These are phyloP conservation scores for Spizellomyces sp. DNA, from an alignment of 192 early-diverging fungal species.

Conservation along the genomic window DNA sequence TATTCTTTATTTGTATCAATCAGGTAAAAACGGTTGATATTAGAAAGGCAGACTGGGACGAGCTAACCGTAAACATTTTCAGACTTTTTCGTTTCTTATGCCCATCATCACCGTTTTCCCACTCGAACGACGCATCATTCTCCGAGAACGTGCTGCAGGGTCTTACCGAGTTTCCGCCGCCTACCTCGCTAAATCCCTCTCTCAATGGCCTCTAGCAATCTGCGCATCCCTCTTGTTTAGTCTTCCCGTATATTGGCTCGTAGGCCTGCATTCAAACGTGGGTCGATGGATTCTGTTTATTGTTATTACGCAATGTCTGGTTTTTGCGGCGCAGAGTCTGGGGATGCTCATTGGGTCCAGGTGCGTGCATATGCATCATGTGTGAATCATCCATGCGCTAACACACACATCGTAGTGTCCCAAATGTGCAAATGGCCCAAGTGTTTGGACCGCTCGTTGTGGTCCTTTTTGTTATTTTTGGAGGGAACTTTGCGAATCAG, in stretches of 20 bases:
- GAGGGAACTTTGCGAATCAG: slow-evolving; percentile 43
- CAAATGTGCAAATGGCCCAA: slow-evolving; percentile 46
- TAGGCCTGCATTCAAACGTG: slow-evolving; percentile 21
- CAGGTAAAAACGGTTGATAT: slow-evolving; percentile 7
- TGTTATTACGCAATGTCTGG: slow-evolving; percentile 10
- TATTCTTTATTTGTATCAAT: slow-evolving; percentile 67
- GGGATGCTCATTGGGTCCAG: slow-evolving; percentile 42
- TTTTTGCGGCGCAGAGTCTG: slow-evolving; percentile 33
- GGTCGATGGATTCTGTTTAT: slow-evolving; percentile 14
- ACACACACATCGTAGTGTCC: slow-evolving; percentile 37
- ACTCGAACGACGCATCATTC: slow-evolving; percentile 55
- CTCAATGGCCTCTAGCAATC: slow-evolving; percentile 43
- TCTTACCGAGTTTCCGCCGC: slow-evolving; percentile 66
- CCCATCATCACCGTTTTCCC: slow-evolving; percentile 49
- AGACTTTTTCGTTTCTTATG: slow-evolving; percentile 46
- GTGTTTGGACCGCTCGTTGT: slow-evolving; percentile 49
- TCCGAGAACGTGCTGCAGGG: slow-evolving; percentile 66
- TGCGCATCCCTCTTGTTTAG: slow-evolving; percentile 29
- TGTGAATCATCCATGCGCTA: no score
- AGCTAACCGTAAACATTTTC: neutral
- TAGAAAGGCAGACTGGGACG: no score
- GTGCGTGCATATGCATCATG: no score
- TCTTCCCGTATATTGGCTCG: slow-evolving; percentile 40
- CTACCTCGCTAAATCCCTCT: slow-evolving; percentile 65
- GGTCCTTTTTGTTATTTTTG: slow-evolving; percentile 50